Base-by-base conservation (phyloP, 2,329 filamentous ascomycete species). In the Colletotrichum lentis region DNA sequence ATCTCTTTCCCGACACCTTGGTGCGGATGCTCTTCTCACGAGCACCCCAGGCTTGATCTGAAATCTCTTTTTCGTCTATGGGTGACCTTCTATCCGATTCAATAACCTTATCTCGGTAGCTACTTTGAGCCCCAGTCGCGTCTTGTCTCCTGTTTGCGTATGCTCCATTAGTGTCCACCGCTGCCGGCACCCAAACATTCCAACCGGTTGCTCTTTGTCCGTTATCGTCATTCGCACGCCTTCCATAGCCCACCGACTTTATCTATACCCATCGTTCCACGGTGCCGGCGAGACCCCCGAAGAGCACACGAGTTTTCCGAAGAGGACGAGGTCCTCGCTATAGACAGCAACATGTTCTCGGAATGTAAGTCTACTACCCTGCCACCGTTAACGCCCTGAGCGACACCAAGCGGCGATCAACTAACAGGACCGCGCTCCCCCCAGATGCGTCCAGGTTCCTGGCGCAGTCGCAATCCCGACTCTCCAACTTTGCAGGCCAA, bases 361-460 rank as follows among this genome's bases (percentile, higher is more conserved):
- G 93, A 97, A 89, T 97, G 93, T 96, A 86, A 82, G 92, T 84
- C 27, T 60, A 70, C 63, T 49, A 18, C 53, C 27, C 55, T 46
- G 58, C 43, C 52, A 37, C 52, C 49, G n/a, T 37, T 72, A 75
- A 61, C 77, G 68, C 7, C 54, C 53, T 41, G 61, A 18, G 46
- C 22, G 24, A 37, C 46, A 12, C 16, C 43, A 20, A 44, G 37
- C 47, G 20, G 52, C 66, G 63, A 37, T 55, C 41, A 67, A 62
- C 62, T 55, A 46, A 53, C 73, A 76, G 62, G 77, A 70, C 10
- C 55, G 54, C 41, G 61, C 56, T 60, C 61, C 62, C 61, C 61
- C 62, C 76, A 97, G 96, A 98, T 90, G 96, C 96, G 75, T 98
- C 95, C 73, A 91, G 91, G 74, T 99, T 99, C 79, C 89, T 99